Conservation (phyloP, 1,139 yeast genomes). For the Magnusiomyces clavatus region DNA sequence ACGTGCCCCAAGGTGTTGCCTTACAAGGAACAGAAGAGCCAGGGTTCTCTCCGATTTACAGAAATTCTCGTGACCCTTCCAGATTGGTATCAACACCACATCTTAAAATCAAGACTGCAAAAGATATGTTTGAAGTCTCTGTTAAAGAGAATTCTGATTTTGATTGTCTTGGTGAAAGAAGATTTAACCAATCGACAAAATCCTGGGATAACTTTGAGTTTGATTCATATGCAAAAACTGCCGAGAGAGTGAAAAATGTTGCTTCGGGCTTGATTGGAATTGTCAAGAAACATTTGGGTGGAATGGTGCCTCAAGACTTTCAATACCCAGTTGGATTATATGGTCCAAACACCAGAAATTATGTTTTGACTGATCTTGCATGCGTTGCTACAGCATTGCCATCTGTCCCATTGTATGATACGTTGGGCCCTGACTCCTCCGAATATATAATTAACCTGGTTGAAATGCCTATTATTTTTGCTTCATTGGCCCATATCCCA, state of each 20-base stretch:
- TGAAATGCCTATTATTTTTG: constrained; percentile 48
- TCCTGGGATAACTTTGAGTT: constrained; percentile 42
- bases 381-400: constrained; percentile 45
- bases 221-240: constrained; percentile 39
- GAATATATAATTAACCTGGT: constrained; percentile 50
- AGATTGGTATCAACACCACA: constrained; percentile 40
- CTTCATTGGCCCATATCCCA: constrained; percentile 42
- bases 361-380: constrained; percentile 56
- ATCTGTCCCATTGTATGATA: constrained; percentile 57
- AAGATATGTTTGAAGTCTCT: constrained; percentile 41
- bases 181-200: constrained; percentile 37
- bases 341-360: constrained; percentile 50
- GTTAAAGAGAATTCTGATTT: constrained; percentile 33
- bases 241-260: constrained; percentile 40
- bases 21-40: constrained; percentile 40
- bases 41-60: constrained; percentile 49
- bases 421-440: constrained; percentile 54
- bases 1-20: constrained; percentile 32
- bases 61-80: constrained; percentile 38
- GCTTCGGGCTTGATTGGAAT: constrained; percentile 58
- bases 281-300: constrained; percentile 19
- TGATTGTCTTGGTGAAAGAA: constrained; percentile 46
- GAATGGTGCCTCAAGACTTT: constrained; percentile 23
- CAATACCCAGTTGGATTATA: constrained; percentile 48
- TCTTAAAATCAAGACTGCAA: constrained; percentile 43